Conservation (phyloP, 768 basidiomycete genomes). For the Leccinellum luteum region DNA sequence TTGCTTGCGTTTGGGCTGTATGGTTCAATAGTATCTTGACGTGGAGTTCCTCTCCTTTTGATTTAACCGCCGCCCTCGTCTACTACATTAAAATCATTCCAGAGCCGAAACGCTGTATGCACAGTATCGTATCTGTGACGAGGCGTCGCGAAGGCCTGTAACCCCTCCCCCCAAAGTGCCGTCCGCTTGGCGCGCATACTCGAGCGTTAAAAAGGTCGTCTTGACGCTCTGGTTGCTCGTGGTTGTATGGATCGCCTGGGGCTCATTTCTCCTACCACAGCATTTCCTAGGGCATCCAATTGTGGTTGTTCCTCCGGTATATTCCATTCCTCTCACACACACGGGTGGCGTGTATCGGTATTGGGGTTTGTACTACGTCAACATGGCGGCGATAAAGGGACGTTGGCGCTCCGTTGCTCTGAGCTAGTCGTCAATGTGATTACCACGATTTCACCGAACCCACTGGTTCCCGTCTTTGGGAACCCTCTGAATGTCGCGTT, state of each 20-base stretch:
- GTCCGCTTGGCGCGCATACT: constrained; percentile 29
- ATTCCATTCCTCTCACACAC: constrained; percentile 21
- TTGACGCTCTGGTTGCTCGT: constrained; percentile 23
- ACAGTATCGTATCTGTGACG: constrained; percentile 18
- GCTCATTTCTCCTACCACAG: constrained; percentile 7
- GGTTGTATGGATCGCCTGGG: constrained; percentile 22
- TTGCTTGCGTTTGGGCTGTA: constrained; percentile 19
- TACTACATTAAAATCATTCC: constrained; percentile 24
- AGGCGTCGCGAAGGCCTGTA: constrained; percentile 5
- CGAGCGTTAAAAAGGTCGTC: constrained; percentile 21
- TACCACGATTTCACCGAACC: constrained; percentile 14
- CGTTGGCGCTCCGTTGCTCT: constrained; percentile 27
- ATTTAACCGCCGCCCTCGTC: constrained; percentile 31
- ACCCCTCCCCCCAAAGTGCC: constrained; percentile 16
- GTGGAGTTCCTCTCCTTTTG: constrained; percentile 34
- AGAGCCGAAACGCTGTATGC: constrained; percentile 24
- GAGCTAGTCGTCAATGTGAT: constrained; percentile 30
- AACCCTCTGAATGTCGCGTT: constrained; percentile 13
- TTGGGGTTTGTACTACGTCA: constrained; percentile 27
- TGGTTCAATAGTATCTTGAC: constrained; percentile 20
- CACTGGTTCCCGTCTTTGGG: constrained; percentile 23
- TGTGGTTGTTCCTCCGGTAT: constrained; percentile 31
- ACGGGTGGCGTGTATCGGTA: constrained; percentile 15
- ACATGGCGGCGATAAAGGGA: constrained; percentile 27
- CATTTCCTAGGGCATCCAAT: not conserved